phyloP scores from a whole-genome alignment of 2,329 filamentous ascomycete species.

The Mycogone perniciosa region DNA sequence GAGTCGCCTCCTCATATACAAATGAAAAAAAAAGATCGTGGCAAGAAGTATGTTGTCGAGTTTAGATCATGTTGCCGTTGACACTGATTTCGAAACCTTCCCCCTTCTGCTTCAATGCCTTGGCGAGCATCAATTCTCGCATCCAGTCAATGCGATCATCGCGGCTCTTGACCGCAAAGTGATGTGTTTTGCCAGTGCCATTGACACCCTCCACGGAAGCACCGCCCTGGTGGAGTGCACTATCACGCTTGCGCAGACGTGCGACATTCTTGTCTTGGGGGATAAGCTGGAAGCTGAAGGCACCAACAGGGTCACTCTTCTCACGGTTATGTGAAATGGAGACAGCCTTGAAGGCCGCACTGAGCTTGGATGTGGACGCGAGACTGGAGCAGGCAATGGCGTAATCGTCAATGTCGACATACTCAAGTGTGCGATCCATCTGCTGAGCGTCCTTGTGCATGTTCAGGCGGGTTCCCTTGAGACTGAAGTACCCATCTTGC shows the following conservation, averaged over 20 bases:
- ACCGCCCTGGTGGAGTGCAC: conserved; percentile 31
- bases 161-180: conserved; percentile 82
- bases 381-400: conserved; percentile 77
- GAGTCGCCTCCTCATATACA: conserved; percentile 3
- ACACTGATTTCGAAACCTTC: conserved; percentile 77
- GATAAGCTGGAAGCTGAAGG: conserved; percentile 81
- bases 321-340: conserved; percentile 50
- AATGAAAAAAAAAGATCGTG: conserved; percentile 7
- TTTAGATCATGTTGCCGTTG: conserved; percentile 69
- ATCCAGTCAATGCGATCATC: conserved; percentile 97
- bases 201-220: conserved; percentile 43
- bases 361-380: conserved; percentile 71
- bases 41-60: background rate
- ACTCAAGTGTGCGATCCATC: conserved; percentile 59
- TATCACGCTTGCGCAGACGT: conserved; percentile 49
- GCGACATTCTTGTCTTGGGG: conserved; percentile 57
- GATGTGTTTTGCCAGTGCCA: conserved; percentile 74
- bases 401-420: conserved; percentile 84
- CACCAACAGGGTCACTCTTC: conserved; percentile 54
- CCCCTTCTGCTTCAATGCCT: conserved; percentile 76
- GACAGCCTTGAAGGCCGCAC: conserved; percentile 79
- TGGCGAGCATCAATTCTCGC: conserved; percentile 86
- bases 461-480: conserved; percentile 66
- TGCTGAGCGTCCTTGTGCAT: conserved; percentile 62
- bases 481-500: conserved; percentile 85